Evolutionary conservation across 2,329 filamentous ascomycete species (phyloP), one percentile per base, ranked within the genome.

Genomic region (Escovopsis sp.): DNA sequence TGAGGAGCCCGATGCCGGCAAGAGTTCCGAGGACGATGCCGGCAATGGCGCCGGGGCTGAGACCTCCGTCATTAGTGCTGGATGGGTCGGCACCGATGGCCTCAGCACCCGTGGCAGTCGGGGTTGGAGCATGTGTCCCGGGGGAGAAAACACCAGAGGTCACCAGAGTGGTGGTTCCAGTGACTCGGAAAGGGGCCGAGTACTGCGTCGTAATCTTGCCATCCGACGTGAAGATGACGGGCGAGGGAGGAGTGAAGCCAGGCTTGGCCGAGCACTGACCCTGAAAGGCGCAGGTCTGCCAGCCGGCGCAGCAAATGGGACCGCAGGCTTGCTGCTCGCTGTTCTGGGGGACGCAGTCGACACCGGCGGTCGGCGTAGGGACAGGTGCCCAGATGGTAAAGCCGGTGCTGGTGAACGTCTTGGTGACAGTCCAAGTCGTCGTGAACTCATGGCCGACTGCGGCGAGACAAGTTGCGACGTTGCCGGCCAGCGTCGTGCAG

Each of bases 11-110:
- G 31, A 86, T 67, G 47, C 80, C 83, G 12, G 72, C 71, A 39
- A 88, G 67, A 10, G 76, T 72, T 47, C 83, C 83, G 43, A 88
- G 79, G 49, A 88, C 83, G 52, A 88, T 88, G 45, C 83, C 83
- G 13, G 84, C 83, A 51, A 88, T 88, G 45, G 81, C 83, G 40
- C 82, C 83, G 35, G 69, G 72, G 51, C 78, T 83, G 41, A 88
- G 69, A 35, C 62, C 58, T 43, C 62, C 62, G 25, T 62, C 60
- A 32, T 48, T 52, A 34, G 60, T 63, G 25, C 40, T 57, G 30
- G 65, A 66, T 29, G 51, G 52, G 14, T 56, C 61, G 13, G 52
- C 56, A 8, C 57, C 59, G 20, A 60, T 64, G 51, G 56, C 53
- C 12, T 53, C 54, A 37, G 67, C 71, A 7, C 72, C 71, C 12